phyloP scores from a whole-genome alignment of 2,329 filamentous ascomycete genomes.

The Raffaelea albimanens region DNA sequence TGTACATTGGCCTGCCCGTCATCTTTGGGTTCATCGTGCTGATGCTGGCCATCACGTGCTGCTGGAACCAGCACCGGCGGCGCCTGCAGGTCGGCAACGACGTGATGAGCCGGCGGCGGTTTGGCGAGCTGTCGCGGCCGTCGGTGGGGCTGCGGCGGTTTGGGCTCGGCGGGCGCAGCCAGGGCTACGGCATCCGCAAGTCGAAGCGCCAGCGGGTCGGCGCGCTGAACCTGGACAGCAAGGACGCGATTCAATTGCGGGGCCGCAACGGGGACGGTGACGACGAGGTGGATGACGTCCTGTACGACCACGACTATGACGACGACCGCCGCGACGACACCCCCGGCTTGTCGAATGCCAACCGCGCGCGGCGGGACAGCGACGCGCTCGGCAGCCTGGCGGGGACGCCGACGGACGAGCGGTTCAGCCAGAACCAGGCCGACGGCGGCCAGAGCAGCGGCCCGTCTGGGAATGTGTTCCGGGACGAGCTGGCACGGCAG shows the following conservation, averaged over 20 bases:
- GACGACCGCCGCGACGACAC: constrained; percentile 13
- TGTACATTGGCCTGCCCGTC: constrained; percentile 44
- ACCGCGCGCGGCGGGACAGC: constrained; percentile 28
- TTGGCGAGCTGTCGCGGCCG: neutral
- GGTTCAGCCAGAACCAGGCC: constrained; percentile 24
- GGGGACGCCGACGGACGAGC: constrained; percentile 33
- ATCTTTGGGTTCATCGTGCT: constrained; percentile 37
- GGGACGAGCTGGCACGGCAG: constrained; percentile 20
- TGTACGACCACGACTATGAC: constrained; percentile 11
- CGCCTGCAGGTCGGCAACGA: constrained; percentile 41
- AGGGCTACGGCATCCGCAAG: constrained; percentile 33
- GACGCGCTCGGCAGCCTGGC: constrained; percentile 40
- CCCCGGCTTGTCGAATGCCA: constrained; percentile 8
- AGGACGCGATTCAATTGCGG: constrained; percentile 36
- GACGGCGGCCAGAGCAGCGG: neutral
- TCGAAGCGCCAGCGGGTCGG: constrained; percentile 23
- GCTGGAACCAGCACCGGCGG: constrained; percentile 46
- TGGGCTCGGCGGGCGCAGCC: constrained; percentile 14
- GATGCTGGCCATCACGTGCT: constrained; percentile 42
- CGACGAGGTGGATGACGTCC: constrained; percentile 12
- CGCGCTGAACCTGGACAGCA: constrained; percentile 21
- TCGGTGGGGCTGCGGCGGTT: neutral
- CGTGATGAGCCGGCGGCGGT: constrained; percentile 34
- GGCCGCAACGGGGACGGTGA: constrained; percentile 21
- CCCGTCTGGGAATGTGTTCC: constrained; percentile 31